Evolutionary conservation across 441 rosid genomes (phyloP).

Genomic region (Adansonia grandidieri): DNA sequence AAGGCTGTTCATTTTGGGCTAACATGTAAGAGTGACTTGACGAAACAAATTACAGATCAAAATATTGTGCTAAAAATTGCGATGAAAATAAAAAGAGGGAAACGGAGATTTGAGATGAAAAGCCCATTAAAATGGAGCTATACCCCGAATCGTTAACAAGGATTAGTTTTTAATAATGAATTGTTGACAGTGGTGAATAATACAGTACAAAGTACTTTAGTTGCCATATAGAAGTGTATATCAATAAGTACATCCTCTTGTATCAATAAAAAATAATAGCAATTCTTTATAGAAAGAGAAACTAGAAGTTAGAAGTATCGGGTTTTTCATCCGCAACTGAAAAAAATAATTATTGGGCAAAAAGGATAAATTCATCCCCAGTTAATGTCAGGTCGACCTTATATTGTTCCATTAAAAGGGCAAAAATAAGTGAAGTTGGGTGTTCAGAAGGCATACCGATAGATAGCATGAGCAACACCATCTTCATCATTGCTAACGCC

Average conservation of each 20-base stretch:
- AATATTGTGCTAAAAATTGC: not conserved
- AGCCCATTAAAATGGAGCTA: no score
- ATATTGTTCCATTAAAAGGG: not conserved
- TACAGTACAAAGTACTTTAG: not conserved
- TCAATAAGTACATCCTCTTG: not conserved
- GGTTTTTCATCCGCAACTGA: not conserved
- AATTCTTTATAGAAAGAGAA: not conserved
- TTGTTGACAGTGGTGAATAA: not conserved
- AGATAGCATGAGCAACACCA: conserved; percentile 89
- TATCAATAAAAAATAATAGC: not conserved
- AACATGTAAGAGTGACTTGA: not conserved
- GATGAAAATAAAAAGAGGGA: not conserved
- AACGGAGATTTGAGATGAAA: not conserved
- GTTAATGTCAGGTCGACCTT: not conserved
- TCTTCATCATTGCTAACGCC: conserved; percentile 87
- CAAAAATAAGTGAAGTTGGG: not conserved
- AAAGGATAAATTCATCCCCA: not conserved
- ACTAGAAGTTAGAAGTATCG: not conserved
- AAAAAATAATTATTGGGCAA: not conserved
- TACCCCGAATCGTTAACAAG: no score
- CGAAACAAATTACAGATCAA: no score
- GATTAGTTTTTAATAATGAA: not conserved
- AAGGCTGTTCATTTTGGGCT: not conserved
- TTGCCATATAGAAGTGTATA: not conserved
- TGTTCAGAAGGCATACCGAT: conserved; percentile 72